Evolutionary conservation across 75 land plant species (phyloP).

Genomic region (Adiantum capillusveneris): DNA sequence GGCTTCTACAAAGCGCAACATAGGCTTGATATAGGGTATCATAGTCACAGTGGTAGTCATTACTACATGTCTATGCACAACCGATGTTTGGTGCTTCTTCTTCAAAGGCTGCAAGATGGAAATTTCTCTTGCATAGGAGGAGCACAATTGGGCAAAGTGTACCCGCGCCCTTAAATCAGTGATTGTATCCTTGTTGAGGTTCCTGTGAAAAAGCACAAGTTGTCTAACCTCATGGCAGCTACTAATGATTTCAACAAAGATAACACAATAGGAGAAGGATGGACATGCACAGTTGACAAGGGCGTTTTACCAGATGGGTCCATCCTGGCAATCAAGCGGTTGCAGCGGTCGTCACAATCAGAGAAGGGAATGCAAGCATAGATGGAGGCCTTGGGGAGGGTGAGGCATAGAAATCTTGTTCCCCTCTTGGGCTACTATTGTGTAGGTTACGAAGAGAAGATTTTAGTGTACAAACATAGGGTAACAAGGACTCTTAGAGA

Average conservation of each 20-base stretch:
- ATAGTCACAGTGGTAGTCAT: too few relatives aligned
- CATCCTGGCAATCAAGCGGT: too few relatives aligned
- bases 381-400: conserved; percentile 64
- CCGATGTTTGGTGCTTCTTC: too few relatives aligned
- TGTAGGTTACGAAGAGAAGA: conserved; percentile 43
- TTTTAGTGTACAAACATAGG: conserved; percentile 81
- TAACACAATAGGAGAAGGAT: conserved; percentile 51
- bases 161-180: too few relatives aligned
- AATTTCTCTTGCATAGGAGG: too few relatives aligned
- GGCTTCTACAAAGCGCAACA: too few relatives aligned
- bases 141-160: too few relatives aligned
- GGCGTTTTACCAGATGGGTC: conserved; percentile 31
- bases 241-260: conserved; percentile 62
- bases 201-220: conserved; percentile 57
- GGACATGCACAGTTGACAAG: conserved; percentile 73
- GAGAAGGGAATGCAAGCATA: conserved; percentile 70
- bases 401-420: conserved; percentile 66
- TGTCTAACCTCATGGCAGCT: conserved; percentile 75
- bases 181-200: conserved; percentile 72
- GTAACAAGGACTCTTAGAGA: conserved; percentile 49
- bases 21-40: too few relatives aligned
- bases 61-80: too few relatives aligned
- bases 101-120: too few relatives aligned
- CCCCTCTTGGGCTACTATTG: conserved; percentile 81
- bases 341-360: too few relatives aligned